Percentiles rank a stretch among this genome's conserved stretches.
These are phyloP conservation scores for Coemansia sp. DNA, from an alignment of 192 early-diverging fungal species.

Conservation along the genomic window DNA sequence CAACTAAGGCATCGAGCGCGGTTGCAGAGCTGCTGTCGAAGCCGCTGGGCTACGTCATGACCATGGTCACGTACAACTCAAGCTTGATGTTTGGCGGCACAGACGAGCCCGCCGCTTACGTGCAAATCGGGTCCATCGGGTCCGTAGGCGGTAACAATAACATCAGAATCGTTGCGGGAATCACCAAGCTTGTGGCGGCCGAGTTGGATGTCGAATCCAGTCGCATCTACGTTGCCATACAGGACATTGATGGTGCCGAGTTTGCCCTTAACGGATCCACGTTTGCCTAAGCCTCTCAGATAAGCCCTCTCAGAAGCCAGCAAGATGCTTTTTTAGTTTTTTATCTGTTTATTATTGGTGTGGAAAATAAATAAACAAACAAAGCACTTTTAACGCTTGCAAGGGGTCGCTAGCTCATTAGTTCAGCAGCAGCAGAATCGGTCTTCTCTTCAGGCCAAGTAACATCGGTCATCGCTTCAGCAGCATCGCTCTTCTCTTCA, in stretches of 20 bases:
- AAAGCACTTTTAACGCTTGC: not conserved
- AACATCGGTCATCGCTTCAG: too few relatives aligned
- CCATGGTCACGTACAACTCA: slow-evolving; percentile 11
- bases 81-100: slow-evolving; percentile 27
- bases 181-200: slow-evolving; percentile 15
- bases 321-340: not conserved
- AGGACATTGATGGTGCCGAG: slow-evolving; percentile 13
- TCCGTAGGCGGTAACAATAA: slow-evolving; percentile 24
- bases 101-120: slow-evolving; percentile 24
- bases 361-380: too few relatives aligned
- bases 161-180: slow-evolving; percentile 15
- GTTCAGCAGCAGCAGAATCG: not conserved
- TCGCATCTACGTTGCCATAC: slow-evolving; percentile 22
- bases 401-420: not conserved
- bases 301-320: too few relatives aligned
- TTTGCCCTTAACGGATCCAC: slow-evolving; percentile 16
- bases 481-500: not conserved
- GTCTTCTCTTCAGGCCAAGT: slow-evolving; percentile 4
- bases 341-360: not conserved
- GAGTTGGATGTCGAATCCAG: slow-evolving; percentile 16
- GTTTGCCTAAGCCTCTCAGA: slow-evolving; percentile 5
- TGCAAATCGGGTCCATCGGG: slow-evolving; percentile 24
- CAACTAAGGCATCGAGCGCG: slow-evolving; percentile 12
- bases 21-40: slow-evolving; percentile 35
- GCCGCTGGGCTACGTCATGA: slow-evolving; percentile 27